Base-by-base conservation (phyloP, 2,329 filamentous ascomycete genomes). In the Penicillium sp. region DNA sequence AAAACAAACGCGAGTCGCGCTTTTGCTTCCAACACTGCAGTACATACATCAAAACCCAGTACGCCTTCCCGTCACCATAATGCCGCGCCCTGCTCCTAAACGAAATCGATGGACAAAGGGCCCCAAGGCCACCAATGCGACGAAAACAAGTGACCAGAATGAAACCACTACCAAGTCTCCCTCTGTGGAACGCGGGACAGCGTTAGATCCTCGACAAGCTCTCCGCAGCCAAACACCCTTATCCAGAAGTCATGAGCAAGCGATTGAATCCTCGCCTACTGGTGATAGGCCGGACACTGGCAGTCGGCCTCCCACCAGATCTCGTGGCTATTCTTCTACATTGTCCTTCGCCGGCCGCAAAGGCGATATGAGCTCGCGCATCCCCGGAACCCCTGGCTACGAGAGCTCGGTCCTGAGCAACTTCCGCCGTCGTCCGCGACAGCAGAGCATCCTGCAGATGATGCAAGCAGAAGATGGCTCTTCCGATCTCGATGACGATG, bases 401-500 rank as follows among this genome's bases (percentile, higher is more conserved):
- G 68, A 71, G 35, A 67, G 54, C 37, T 72, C 68, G 3, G 59
- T 71, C 37, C 41, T 72, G 39, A 70, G 65, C 44, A 68, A 69
- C 44, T 72, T 72, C 45, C 65, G 68, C 37, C 60, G 65, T 25
- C 56, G 69, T 20, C 63, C 68, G 9, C 63, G 69, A 44, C 69
- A 72, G 42, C 63, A 65, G 16, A 72, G 69, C 51, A 67, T 72
- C 33, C 54, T 72, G 6, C 67, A 69, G 23, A 64, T 71, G 59
- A 65, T 70, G 61, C 64, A 70, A 28, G 62, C 62, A 11, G 64
- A 68, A 21, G 65, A 65, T 41, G 57, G 51, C n/a, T 63, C 64
- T 16, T 63, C 63, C 17, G 61, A 65, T 13, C 41, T 64, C 2
- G 60, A 60, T 8, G 51, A 69, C 33, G 65, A 69, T 30, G 66